These are phyloP conservation scores for Mycothermus thermophilus DNA, from an alignment of 495 filamentous ascomycete genomes.

Conservation along the genomic window DNA sequence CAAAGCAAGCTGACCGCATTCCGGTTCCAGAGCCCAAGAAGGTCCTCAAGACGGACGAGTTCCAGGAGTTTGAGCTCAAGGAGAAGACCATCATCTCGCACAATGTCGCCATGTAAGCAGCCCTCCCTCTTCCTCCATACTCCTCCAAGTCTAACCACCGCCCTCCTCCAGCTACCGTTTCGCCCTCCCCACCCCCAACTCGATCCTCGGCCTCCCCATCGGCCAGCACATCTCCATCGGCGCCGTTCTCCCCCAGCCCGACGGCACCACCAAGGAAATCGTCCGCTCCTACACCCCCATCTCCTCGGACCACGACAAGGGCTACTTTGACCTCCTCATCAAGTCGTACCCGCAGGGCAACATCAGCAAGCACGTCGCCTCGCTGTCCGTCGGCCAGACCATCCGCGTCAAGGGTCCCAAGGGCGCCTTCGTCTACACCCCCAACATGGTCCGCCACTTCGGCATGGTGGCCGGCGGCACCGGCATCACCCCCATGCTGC, in stretches of 20 bases:
- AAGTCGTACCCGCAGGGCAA: conserved; percentile 96
- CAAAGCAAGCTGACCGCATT: conserved; percentile 12
- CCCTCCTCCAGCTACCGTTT: conserved; percentile 63
- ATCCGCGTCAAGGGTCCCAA: conserved; percentile 88
- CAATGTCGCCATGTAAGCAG: conserved; percentile 78
- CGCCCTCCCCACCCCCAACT: conserved; percentile 54
- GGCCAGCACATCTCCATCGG: conserved; percentile 96
- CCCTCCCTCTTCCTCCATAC: background rate
- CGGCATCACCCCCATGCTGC: conserved; percentile 95
- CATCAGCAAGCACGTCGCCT: conserved; percentile 81
- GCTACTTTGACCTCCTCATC: conserved; percentile 91
- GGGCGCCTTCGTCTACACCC: conserved; percentile 90
- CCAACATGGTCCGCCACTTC: conserved; percentile 85
- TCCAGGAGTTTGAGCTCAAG: conserved; percentile 78
- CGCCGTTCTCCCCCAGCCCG: conserved; percentile 49
- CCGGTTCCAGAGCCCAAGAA: conserved; percentile 49
- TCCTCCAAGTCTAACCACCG: conserved; percentile 7
- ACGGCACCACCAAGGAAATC: conserved; percentile 69
- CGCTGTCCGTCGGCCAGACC: conserved; percentile 65
- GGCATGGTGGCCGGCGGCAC: conserved; percentile 98
- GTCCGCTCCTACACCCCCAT: conserved; percentile 96
- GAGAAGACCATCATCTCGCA: conserved; percentile 89
- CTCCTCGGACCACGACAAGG: conserved; percentile 78
- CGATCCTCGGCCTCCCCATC: conserved; percentile 91
- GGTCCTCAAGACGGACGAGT: conserved; percentile 71